Conservation (phyloP, 75 land plant species). For the Selaginella moellendorffii region DNA sequence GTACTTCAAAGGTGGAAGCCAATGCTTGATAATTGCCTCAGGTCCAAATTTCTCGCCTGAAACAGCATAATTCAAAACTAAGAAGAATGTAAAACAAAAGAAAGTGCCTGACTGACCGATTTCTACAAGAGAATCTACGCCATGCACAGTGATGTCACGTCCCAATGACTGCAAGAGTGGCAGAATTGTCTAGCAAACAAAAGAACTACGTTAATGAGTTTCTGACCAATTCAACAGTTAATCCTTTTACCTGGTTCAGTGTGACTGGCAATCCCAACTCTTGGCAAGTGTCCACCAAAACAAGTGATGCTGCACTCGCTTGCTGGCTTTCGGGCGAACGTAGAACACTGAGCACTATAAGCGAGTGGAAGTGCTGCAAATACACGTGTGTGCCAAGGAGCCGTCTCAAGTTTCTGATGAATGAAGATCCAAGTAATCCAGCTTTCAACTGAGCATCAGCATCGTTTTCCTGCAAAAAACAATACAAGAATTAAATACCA, state of each 20-base stretch:
- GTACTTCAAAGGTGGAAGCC: slow-evolving; percentile 45
- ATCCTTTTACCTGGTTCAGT: background rate
- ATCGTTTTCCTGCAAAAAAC: slow-evolving; percentile 24
- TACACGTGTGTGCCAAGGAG: slow-evolving; percentile 49
- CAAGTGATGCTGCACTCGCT: slow-evolving; percentile 54
- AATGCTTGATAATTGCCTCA: slow-evolving; percentile 41
- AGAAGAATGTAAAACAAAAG: too few species aligned
- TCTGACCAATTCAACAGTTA: background rate
- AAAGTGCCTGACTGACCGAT: slow-evolving; percentile 55
- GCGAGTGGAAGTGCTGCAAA: slow-evolving; percentile 44
- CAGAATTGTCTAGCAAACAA: slow-evolving; percentile 47
- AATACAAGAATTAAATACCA: background rate
- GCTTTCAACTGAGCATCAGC: slow-evolving; percentile 55
- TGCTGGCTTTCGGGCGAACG: slow-evolving; percentile 37
- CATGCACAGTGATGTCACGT: slow-evolving; percentile 54
- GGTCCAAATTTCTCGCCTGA: slow-evolving; percentile 29
- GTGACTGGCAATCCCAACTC: slow-evolving; percentile 58
- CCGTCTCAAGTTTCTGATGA: slow-evolving; percentile 51
- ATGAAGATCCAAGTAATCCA: slow-evolving; percentile 54
- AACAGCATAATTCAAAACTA: background rate
- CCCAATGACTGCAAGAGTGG: slow-evolving; percentile 70
- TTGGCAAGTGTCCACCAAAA: slow-evolving; percentile 67
- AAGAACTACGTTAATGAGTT: background rate
- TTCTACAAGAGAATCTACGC: slow-evolving; percentile 59
- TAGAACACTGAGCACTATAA: slow-evolving; percentile 38